phyloP scores from a whole-genome alignment of 495 filamentous ascomycete species.

The Trypethelium eluteriae region DNA sequence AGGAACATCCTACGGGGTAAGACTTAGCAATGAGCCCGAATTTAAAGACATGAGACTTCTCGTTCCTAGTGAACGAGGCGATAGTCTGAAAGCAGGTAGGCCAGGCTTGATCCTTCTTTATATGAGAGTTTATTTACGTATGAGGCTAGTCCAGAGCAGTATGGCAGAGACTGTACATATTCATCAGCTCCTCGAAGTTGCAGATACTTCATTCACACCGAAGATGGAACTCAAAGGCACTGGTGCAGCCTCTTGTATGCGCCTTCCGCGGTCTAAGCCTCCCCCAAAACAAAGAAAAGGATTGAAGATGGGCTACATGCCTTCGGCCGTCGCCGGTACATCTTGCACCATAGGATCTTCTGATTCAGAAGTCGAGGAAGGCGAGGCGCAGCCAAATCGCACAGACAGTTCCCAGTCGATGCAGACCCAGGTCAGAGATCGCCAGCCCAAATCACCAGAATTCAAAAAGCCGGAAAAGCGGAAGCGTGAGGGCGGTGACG shows the following conservation, averaged over 20 bases:
- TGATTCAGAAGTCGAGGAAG: constrained; percentile 40
- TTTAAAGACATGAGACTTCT: constrained; percentile 17
- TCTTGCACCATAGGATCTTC: constrained; percentile 44
- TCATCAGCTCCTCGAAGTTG: constrained; percentile 30
- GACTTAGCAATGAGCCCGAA: constrained; percentile 33
- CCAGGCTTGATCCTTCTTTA: constrained; percentile 1
- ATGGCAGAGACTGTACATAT: constrained; percentile 24
- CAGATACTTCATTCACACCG: constrained; percentile 32
- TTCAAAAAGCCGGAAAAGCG: constrained; percentile 3
- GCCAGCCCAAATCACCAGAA: background rate
- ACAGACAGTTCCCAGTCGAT: constrained; percentile 10
- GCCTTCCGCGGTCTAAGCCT: constrained; percentile 27
- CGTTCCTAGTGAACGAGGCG: background rate
- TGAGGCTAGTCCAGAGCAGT: background rate
- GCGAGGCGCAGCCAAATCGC: constrained; percentile 22
- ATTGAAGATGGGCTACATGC: constrained; percentile 53
- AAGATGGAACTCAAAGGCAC: constrained; percentile 31
- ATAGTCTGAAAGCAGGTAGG: background rate
- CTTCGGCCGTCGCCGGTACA: constrained; percentile 43
- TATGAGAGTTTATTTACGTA: constrained; percentile 14
- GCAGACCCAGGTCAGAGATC: background rate
- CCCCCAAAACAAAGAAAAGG: constrained; percentile 49
- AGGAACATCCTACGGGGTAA: constrained; percentile 43
- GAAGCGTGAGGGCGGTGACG: constrained; percentile 18
- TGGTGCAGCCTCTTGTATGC: constrained; percentile 38